A percentile compares a stretch with the other conserved stretches of the same genome.
These are phyloP conservation scores for Cryptosporidium xiaoi DNA, from an alignment of 169 alveolate species.

Conservation along the genomic window DNA sequence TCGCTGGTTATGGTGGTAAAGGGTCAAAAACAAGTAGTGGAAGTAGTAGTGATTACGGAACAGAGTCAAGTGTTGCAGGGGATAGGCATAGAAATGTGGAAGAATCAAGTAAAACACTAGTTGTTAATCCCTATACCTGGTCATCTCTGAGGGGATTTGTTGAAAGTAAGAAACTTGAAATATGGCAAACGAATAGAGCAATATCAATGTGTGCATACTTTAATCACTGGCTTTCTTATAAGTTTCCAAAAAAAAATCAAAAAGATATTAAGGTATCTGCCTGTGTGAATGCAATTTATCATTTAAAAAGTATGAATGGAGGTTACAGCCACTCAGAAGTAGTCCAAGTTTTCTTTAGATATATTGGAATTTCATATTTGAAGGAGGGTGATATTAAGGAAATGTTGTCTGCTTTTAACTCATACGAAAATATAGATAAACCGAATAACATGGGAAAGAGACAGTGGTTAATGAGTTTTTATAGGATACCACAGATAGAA, in stretches of 20 bases:
- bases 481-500: conserved; percentile 71
- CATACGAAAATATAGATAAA: conserved; percentile 28
- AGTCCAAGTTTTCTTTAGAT: conserved; percentile 16
- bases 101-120: not conserved
- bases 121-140: conserved; percentile 54
- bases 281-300: conserved; percentile 36
- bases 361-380: conserved; percentile 17
- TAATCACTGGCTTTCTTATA: conserved; percentile 60
- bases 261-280: conserved; percentile 9
- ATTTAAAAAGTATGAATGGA: conserved; percentile 1
- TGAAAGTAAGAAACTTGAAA: conserved; percentile 15
- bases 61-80: no score
- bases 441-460: conserved; percentile 46
- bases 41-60: not conserved
- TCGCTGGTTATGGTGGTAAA: not conserved
- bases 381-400: conserved; percentile 29
- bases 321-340: conserved; percentile 41
- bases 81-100: no score
- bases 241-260: conserved; percentile 2
- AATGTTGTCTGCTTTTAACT: conserved; percentile 65
- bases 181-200: conserved; percentile 61
- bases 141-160: not conserved
- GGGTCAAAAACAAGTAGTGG: not conserved
- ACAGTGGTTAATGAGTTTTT: conserved; percentile 56
- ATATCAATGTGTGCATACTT: conserved; percentile 70